A percentile compares a stretch with the other conserved stretches of the same genome.
Evolutionary conservation across 345 rosid species (phyloP).

Genomic region (Melastoma malabathricum): DNA sequence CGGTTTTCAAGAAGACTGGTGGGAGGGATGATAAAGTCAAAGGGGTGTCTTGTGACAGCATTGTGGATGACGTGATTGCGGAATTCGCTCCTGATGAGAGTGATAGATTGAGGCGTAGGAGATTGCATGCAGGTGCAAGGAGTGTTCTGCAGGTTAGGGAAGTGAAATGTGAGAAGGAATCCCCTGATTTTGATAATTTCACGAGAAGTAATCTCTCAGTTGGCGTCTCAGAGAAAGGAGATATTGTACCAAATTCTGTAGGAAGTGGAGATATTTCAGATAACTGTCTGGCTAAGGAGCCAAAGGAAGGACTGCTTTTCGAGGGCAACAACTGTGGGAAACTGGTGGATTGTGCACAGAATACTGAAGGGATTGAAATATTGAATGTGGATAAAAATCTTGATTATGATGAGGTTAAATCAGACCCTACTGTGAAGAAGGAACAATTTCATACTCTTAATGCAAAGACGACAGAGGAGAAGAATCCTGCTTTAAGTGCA

Average conservation of each 20-base stretch:
- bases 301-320: conserved; percentile 14
- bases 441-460: conserved; percentile 34
- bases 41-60: conserved; percentile 37
- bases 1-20: conserved; percentile 46
- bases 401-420: conserved; percentile 19
- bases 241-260: not conserved
- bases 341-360: not conserved
- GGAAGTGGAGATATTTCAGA: conserved; percentile 3
- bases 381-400: conserved; percentile 11
- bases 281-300: conserved; percentile 11
- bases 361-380: conserved; percentile 9
- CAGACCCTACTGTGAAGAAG: conserved; percentile 20
- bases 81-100: conserved; percentile 66
- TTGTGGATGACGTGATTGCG: conserved; percentile 69
- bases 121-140: conserved; percentile 19
- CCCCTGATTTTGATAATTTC: conserved; percentile 6
- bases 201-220: not conserved
- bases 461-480: conserved; percentile 54
- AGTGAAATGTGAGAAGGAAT: conserved; percentile 20
- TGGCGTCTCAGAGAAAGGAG: conserved; percentile 4
- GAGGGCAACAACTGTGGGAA: conserved; percentile 11
- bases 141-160: conserved; percentile 2
- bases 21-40: conserved; percentile 49
- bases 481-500: conserved; percentile 60
- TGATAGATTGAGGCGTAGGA: conserved; percentile 57